phyloP scores from a whole-genome alignment of 208 protist genomes.

The Wallacemonas sp. region DNA sequence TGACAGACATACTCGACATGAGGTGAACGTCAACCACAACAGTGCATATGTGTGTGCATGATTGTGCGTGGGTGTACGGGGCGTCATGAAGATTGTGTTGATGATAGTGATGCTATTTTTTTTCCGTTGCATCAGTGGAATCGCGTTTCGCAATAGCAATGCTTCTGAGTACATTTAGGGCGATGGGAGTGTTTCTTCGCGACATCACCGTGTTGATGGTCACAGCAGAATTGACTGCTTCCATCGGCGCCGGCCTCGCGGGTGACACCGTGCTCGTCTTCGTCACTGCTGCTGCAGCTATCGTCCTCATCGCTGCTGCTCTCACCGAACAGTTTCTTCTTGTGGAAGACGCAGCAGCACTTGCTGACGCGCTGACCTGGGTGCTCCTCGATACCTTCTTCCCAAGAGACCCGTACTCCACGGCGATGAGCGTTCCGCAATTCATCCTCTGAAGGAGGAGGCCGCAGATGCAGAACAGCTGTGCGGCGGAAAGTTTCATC shows the following conservation, averaged over 20 bases:
- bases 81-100: no score
- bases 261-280: background rate
- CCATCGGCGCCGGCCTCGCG: background rate
- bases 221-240: background rate
- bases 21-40: no score
- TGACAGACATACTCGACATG: no score
- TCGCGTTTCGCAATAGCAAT: conserved; percentile 73
- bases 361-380: conserved; percentile 79
- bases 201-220: conserved; percentile 6
- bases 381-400: conserved; percentile 44
- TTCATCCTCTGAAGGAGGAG: conserved; percentile 13
- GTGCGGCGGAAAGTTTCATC: conserved; percentile 18
- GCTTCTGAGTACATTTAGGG: conserved; percentile 61
- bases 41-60: no score
- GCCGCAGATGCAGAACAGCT: conserved; percentile 34
- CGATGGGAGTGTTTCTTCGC: conserved; percentile 14
- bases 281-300: conserved; percentile 25
- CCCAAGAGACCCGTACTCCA: conserved; percentile 60
- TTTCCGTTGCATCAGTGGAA: conserved; percentile 43
- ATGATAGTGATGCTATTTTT: no score
- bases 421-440: background rate
- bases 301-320: conserved; percentile 68
- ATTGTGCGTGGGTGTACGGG: no score
- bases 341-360: conserved; percentile 89
- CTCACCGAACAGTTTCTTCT: conserved; percentile 87